Conservation (phyloP, 768 basidiomycete genomes). For the Omphalotus guepiniiformis region DNA sequence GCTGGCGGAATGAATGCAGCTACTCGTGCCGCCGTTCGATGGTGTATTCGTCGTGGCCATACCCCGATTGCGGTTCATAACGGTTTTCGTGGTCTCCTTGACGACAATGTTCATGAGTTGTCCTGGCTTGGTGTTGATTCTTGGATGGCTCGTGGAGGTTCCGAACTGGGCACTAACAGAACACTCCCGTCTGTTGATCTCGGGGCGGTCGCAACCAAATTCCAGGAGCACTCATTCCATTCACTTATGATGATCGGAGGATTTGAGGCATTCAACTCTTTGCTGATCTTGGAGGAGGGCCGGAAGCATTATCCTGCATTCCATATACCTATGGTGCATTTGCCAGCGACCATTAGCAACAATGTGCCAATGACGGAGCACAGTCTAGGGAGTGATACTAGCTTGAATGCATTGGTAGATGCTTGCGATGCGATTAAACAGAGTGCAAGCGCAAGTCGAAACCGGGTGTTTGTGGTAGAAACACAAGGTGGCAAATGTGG, state of each 20-base stretch:
- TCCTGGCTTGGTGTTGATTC: slow-evolving; percentile 97
- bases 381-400: slow-evolving; percentile 95
- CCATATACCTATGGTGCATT: slow-evolving; percentile 92
- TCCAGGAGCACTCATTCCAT: slow-evolving; percentile 81
- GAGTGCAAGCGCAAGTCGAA: slow-evolving; percentile 92
- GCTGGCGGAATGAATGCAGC: slow-evolving; percentile 99
- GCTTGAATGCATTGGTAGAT: slow-evolving; percentile 93
- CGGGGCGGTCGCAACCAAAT: slow-evolving; percentile 83
- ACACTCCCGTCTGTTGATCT: slow-evolving; percentile 81
- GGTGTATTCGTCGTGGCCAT: slow-evolving; percentile 90
- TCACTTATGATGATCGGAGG: slow-evolving; percentile 89
- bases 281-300: slow-evolving; percentile 75
- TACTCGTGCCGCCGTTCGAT: slow-evolving; percentile 89
- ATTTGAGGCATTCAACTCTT: slow-evolving; percentile 87
- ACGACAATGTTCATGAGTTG: slow-evolving; percentile 80
- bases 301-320: slow-evolving; percentile 84
- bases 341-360: slow-evolving; percentile 97
- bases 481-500: slow-evolving; percentile 97
- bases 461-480: slow-evolving; percentile 96
- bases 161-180: slow-evolving; percentile 96
- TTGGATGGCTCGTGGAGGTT: slow-evolving; percentile 95
- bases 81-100: slow-evolving; percentile 91
- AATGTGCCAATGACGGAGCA: slow-evolving; percentile 98
- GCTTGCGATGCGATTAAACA: slow-evolving; percentile 99
- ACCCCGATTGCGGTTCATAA: slow-evolving; percentile 91